Base-by-base conservation (phyloP, 345 rosid species). In the Ceriops decandra region DNA sequence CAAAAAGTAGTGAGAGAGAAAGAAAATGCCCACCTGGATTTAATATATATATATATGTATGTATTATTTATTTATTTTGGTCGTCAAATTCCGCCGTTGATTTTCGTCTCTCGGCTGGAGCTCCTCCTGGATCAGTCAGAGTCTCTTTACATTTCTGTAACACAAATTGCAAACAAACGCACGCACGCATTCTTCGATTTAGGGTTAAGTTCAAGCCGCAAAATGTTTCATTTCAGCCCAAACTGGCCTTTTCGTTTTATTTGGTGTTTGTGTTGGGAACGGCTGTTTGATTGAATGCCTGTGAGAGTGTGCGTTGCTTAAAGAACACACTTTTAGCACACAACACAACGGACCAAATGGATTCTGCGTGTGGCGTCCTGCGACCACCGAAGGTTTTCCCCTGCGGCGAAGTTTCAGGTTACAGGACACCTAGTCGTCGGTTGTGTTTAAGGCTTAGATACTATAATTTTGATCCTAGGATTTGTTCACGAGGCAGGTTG, bases 321-420 rank as follows among this genome's bases (percentile, higher is more conserved):
- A 69, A 5, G 36, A 24, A 4, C 24, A 42, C 36, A 10, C 28
- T 16, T 52, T 66, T 28, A 9, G 61, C 63, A 3, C 28, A 0
- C 58, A 15, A 56, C 16, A 21, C 15, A 26, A 51, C 52, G 28
- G 67, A 53, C 52, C 56, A 51, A 51, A 92, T 92, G 98, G 93
- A 83, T 52, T 79, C 77, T 56, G 83, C 88, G 16, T 81, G 76
- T 80, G 33, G 85, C 75, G 58, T 88, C 67, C 78, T 62, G 79
- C 86, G 75, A 69, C 74, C 83, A 71, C 72, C 83, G 26, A 78
- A 75, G 82, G 67, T 80, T 54, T 62, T 78, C 68, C 69, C 33
- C 46, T 46, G 72, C 33, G 66, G 81, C 19, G 82, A 79, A 68
- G 84, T 76, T 59, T 74, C 56, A 16, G 56, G 78, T 64, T 74